These are phyloP conservation scores for thale cress (Arabidopsis thaliana) DNA, from an alignment of 345 rosid species.

Conservation along the genomic window DNA sequence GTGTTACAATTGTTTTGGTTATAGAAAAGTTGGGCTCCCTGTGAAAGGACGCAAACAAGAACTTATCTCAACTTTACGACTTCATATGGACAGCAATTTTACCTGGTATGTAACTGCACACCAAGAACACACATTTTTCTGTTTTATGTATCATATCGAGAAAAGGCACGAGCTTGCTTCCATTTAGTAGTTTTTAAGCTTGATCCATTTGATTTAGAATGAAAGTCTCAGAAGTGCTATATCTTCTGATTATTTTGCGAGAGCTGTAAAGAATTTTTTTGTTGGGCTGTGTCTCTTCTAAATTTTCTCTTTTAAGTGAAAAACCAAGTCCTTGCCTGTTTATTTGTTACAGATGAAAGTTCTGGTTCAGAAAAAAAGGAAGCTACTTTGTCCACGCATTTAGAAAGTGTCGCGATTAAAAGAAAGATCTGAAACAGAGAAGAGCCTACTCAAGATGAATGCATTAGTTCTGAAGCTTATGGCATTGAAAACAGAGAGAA, in stretches of 20 bases:
- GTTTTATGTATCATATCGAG: neutral
- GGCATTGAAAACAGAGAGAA: constrained; percentile 45
- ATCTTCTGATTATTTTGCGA: neutral
- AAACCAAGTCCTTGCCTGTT: constrained; percentile 1
- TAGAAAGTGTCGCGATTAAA: constrained; percentile 42
- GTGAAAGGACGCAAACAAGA: constrained; percentile 73
- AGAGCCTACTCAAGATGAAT: constrained; percentile 39
- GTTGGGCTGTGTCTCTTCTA: neutral
- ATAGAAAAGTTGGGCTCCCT: constrained; percentile 75
- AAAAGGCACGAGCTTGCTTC: constrained; percentile 2
- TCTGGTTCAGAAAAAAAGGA: constrained; percentile 44
- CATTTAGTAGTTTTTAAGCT: neutral
- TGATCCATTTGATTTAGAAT: constrained; percentile 8
- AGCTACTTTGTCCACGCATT: constrained; percentile 37
- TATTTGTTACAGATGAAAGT: constrained; percentile 51
- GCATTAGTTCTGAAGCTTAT: constrained; percentile 48
- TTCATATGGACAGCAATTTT: constrained; percentile 51
- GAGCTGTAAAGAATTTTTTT: neutral
- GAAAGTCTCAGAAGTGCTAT: constrained; percentile 1
- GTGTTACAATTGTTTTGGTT: constrained; percentile 35
- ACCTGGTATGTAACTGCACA: constrained; percentile 52
- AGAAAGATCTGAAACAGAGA: constrained; percentile 43
- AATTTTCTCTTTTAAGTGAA: neutral
- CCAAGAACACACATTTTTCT: neutral
- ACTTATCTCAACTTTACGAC: constrained; percentile 69